phyloP scores from a whole-genome alignment of 305 asterid species.

The Fraxinus albicans region DNA sequence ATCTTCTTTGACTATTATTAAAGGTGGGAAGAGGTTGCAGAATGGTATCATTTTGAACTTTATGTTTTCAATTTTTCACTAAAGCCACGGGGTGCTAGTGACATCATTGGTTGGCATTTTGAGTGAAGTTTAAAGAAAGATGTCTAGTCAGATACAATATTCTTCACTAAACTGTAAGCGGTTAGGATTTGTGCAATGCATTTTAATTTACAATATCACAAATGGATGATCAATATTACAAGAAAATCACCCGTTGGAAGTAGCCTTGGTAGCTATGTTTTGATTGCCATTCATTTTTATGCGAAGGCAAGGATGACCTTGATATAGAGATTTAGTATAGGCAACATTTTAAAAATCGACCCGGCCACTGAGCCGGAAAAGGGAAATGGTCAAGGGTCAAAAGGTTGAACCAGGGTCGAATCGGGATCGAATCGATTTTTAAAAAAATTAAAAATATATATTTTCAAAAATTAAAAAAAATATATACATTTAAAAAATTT shows the following conservation, averaged over 20 bases:
- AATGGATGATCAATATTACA: background rate
- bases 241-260: background rate
- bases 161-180: background rate
- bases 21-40: background rate
- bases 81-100: background rate
- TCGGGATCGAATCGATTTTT: too few relatives aligned
- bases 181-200: background rate
- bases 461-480: too few relatives aligned
- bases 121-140: background rate
- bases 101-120: background rate
- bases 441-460: too few relatives aligned
- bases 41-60: background rate
- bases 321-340: background rate
- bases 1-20: background rate
- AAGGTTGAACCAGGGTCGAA: too few relatives aligned
- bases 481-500: too few relatives aligned
- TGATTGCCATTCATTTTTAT: background rate
- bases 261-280: background rate
- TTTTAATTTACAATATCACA: background rate
- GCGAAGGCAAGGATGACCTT: background rate
- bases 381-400: too few relatives aligned
- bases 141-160: background rate
- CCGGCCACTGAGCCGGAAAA: too few relatives aligned
- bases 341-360: too few relatives aligned
- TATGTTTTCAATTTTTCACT: background rate